phyloP scores from a whole-genome alignment of 179 eudicot genomes.

The Nepenthes alata region DNA sequence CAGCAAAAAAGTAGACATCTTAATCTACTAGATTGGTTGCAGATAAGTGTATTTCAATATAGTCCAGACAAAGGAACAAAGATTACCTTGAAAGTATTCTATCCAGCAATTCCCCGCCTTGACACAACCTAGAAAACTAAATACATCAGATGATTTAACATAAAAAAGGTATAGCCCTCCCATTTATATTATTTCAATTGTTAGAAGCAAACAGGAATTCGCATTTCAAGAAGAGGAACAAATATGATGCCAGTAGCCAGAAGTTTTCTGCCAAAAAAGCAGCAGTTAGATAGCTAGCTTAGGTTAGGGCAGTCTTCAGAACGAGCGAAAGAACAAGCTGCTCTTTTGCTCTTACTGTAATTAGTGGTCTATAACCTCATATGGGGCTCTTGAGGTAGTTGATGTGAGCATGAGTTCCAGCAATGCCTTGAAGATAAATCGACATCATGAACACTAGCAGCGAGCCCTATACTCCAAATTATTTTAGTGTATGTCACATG shows the following conservation, averaged over 20 bases:
- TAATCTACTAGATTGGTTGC: background rate
- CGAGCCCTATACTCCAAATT: no score
- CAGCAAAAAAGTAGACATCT: background rate
- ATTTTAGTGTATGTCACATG: no score
- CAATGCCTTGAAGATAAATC: no score
- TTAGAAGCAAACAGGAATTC: background rate
- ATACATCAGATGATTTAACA: conserved; percentile 5
- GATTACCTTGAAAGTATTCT: conserved; percentile 73
- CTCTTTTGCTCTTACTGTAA: no score
- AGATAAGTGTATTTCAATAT: background rate
- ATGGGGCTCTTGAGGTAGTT: no score
- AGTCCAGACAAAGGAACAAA: background rate
- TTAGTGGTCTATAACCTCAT: no score
- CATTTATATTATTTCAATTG: background rate
- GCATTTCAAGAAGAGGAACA: background rate
- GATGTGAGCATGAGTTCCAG: no score
- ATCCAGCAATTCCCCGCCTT: conserved; percentile 86
- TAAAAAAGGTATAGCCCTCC: background rate
- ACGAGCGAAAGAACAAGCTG: no score
- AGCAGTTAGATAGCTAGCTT: no score
- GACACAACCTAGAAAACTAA: conserved; percentile 56
- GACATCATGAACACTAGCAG: no score
- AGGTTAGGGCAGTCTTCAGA: no score
- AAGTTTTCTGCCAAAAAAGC: no score
- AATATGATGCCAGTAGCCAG: background rate